Base-by-base conservation (phyloP, 495 filamentous ascomycete species). In the Bathelium albidoporum region DNA sequence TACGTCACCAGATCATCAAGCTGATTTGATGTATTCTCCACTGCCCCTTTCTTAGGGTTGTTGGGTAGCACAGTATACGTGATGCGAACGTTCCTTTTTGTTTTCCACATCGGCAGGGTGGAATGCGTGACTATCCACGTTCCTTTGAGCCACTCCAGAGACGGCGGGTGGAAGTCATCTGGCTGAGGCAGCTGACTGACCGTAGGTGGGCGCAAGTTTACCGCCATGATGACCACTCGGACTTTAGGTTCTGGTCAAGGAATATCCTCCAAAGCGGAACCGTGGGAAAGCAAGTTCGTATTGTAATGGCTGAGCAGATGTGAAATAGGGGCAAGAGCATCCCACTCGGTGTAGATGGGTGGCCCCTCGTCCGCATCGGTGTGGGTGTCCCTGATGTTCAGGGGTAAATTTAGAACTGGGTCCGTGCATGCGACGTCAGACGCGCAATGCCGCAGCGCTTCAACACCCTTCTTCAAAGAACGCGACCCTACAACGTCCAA, bases 51-150 rank as follows among this genome's bases (percentile, higher is more conserved):
- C 7, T 32, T 16, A 41, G 66, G 5, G 32, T 64, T 64, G 2
- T 69, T 60, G 1, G 70, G 16, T 0, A 86, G 77, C 0, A 78
- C 71, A 11, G 68, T 76, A 76, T 91, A 92, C 41, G 84, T 87
- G 67, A 92, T 91, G 62, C 80, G 79, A 59, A 91, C 87, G 74
- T 92, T 91, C 69, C 82, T 84, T 44, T 83, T 81, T 32, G 75
- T 75, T 61, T 80, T 78, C 89, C 89, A 91, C 80, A 91, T 88
- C 24, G 83, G 81, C 1, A 94, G 83, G 34, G 86, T 91, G 12
- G 85, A 87, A 76, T 89, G 84, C 18, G 86, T 87, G 26, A 92
- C 87, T 69, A 83, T 76, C 89, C 89, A 92, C 60, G 85, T 87
- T 28, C 86, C 79, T 39, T 73, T 69, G 59, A 93, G 81, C 77